Base-by-base conservation (phyloP, 2,329 filamentous ascomycete genomes). In the Lojkania enalia region DNA sequence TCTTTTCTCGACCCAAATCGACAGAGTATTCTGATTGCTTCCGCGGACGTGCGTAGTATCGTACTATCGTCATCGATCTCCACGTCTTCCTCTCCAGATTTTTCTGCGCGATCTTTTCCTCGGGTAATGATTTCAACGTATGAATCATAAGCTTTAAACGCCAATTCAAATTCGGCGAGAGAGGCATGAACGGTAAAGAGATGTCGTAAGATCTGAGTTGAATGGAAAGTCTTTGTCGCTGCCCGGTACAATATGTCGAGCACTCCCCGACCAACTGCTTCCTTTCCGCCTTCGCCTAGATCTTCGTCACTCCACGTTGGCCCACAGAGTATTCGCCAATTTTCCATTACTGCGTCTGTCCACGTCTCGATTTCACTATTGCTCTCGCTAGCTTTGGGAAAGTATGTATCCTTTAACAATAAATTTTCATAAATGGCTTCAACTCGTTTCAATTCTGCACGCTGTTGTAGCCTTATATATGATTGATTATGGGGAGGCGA, bases 171-270 rank as follows among this genome's bases (percentile, higher is more conserved):
- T 57, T 99, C 92, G 6, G 90, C 90, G 14, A 96, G 77, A 2
- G 90, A 82, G 14, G 92, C 77, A 67, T 99, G 94, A 2, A 96
- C 86, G 9, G 84, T 86, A 64, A 97, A 97, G 0, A 99, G 77
- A 59, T 91, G 83, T 46, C 92, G 81, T 20, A 99, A 74, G 50
- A 97, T 88, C 7, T 90, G 77, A 1, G 92, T 95, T 1, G 94
- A 99, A 70, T 99, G 94, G 63, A 94, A 99, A 0, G 91, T 96
- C 69, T 94, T 96, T 7, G 87, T 90, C 5, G 92, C 89, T 16
- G 91, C 89, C 29, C 87, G 86, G 69, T 97, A 99, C 5, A 99
- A 77, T 20, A 90, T 88, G 59, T 85, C 91, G 30, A 99, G 79
- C 21, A 95, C 84, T 39, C 84, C 84, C 42, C 86, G 83, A 51